Evolutionary conservation across 2,329 filamentous ascomycete species (phyloP), one percentile per base, ranked within the genome.

Genomic region (Trichoderma citrinoviride): DNA sequence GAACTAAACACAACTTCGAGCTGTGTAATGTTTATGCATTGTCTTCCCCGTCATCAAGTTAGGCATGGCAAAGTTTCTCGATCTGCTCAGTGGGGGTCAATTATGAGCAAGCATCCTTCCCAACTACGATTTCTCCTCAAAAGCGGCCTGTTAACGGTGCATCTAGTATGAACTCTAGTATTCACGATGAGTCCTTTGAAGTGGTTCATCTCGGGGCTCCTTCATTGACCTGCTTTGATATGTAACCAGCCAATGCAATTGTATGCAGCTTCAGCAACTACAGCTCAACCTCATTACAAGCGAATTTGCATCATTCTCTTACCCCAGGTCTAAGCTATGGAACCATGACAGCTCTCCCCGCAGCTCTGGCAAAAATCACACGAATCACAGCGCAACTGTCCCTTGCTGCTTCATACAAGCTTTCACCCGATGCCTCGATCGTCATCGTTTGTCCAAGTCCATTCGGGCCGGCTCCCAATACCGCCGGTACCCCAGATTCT

Each of bases 401-500:
- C 47, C 58, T 61, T 23, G 21, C 25, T 43, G 25, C 7, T 10
- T 43, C 21, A 40, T 6, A 2, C 27, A 8, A 15, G 15, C 40
- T 41, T n/a, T 43, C 25, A n/a, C 8, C 33, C 58, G 23, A 41
- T 43, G 40, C 33, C 29, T 53, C 58, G 40, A 61, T 52, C 46
- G 37, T 61, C 58, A 29, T 5, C 44, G 58, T 12, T 37, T 44
- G 25, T 25, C 40, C 33, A 47, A 47, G 14, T 19, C n/a, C 62
- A 65, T 65, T 65, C 62, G 62, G 62, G 33, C 62, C 62, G 62
- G 62, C 55, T 65, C 12, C 29, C 53, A 57, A 19, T 57, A 52
- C 46, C 46, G 33, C 58, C 49, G 58, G 43, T 37, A 56, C 52
- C 52, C 44, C 61, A 54, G 61, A 63, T 60, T 52, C n/a, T 47